These are phyloP conservation scores for Schoenoplectus tabernaemontani DNA, from an alignment of 202 grass and related monocot species.

Conservation along the genomic window DNA sequence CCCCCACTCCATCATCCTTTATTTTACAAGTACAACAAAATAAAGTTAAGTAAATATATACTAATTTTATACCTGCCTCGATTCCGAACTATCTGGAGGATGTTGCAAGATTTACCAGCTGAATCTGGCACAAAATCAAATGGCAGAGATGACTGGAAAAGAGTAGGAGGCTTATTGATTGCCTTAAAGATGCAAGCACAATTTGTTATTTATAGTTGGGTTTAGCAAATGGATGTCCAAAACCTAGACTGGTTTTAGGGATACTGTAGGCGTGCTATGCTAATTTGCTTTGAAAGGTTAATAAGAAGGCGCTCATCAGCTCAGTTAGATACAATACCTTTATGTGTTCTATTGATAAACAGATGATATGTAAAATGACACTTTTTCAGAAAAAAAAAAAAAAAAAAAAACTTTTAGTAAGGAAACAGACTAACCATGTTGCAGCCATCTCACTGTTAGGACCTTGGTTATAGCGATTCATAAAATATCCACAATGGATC, in stretches of 20 bases:
- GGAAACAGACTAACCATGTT: conserved; percentile 43
- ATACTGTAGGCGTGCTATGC: background rate
- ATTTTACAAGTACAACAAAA: conserved; percentile 16
- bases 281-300: background rate
- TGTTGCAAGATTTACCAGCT: too few relatives aligned
- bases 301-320: background rate
- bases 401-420: too few relatives aligned
- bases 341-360: background rate
- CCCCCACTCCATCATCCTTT: conserved; percentile 96
- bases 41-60: too few relatives aligned
- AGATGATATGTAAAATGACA: background rate
- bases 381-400: background rate
- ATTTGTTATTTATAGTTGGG: background rate
- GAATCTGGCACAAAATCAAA: background rate
- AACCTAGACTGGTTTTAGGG: background rate
- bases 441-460: conserved; percentile 87
- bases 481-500: conserved; percentile 96
- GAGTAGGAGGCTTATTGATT: background rate
- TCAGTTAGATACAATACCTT: background rate
- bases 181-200: background rate
- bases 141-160: background rate
- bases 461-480: conserved; percentile 80
- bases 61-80: background rate
- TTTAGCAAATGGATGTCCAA: background rate
- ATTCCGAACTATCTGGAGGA: background rate